phyloP scores from a whole-genome alignment of 1,139 yeast species.

The Yamadazyma friedrichii region DNA sequence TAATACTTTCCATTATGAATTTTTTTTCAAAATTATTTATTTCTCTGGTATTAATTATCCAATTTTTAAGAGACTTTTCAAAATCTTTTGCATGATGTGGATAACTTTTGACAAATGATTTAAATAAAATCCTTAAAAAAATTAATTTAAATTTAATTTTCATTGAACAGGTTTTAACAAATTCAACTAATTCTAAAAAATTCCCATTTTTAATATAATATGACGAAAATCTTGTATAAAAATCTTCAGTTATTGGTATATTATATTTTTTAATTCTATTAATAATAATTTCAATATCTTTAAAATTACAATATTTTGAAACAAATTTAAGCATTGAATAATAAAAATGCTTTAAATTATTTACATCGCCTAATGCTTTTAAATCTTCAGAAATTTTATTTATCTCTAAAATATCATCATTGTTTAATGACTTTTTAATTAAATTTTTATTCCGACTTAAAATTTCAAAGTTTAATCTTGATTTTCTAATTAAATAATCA shows the following conservation, averaged over 20 bases:
- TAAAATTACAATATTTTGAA: slow-evolving; percentile 18
- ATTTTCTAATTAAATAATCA: slow-evolving; percentile 24
- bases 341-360: slow-evolving; percentile 14
- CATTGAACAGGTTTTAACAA: slow-evolving; percentile 20
- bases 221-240: slow-evolving; percentile 22
- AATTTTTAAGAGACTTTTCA: slow-evolving; percentile 19
- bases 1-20: slow-evolving; percentile 13
- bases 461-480: slow-evolving; percentile 26
- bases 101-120: slow-evolving; percentile 32
- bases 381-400: slow-evolving; percentile 18
- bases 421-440: slow-evolving; percentile 24
- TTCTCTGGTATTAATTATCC: slow-evolving; percentile 19
- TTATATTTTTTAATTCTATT: slow-evolving; percentile 24
- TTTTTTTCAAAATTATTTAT: slow-evolving; percentile 4
- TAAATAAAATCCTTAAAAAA: slow-evolving; percentile 25
- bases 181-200: slow-evolving; percentile 25
- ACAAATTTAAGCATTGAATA: slow-evolving; percentile 15
- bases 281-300: slow-evolving; percentile 24
- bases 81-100: slow-evolving; percentile 33
- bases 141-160: slow-evolving; percentile 20
- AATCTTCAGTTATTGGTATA: slow-evolving; percentile 17
- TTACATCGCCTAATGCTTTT: slow-evolving; percentile 10
- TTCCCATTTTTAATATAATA: slow-evolving; percentile 25
- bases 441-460: slow-evolving; percentile 25
- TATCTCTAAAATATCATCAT: slow-evolving; percentile 25